Evolutionary conservation across 2,329 filamentous ascomycete genomes (phyloP).

Genomic region (Venturiaceae sp.): DNA sequence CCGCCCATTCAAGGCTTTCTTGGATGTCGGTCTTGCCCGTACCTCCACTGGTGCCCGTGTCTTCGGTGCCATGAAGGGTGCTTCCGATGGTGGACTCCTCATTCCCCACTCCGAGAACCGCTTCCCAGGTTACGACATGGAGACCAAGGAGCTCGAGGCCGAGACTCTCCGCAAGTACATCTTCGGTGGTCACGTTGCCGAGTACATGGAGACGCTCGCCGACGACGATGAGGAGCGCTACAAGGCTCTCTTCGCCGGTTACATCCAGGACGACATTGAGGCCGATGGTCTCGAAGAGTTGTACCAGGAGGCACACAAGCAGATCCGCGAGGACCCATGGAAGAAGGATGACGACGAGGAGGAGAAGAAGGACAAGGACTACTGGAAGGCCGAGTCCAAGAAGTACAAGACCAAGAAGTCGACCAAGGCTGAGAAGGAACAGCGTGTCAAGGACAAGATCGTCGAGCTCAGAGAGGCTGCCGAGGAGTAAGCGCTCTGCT

Average conservation of each 20-base stretch:
- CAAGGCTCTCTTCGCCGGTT: conserved; percentile 96
- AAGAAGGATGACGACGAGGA: conserved; percentile 73
- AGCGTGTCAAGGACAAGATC: conserved; percentile 85
- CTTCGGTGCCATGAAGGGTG: conserved; percentile 99
- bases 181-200: conserved; percentile 93
- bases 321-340: conserved; percentile 95
- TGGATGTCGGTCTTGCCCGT: conserved; percentile 93
- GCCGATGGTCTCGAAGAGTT: conserved; percentile 95
- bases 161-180: conserved; percentile 99
- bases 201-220: conserved; percentile 99
- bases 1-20: conserved; percentile 98
- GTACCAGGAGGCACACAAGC: conserved; percentile 88
- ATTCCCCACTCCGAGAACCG: conserved; percentile 98
- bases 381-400: conserved; percentile 92
- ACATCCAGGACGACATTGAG: conserved; percentile 94
- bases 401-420: conserved; percentile 77
- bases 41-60: conserved; percentile 98
- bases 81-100: conserved; percentile 93
- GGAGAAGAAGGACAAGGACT: conserved; percentile 91
- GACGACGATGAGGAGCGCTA: conserved; percentile 99
- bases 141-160: conserved; percentile 94
- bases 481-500: not conserved
- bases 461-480: conserved; percentile 54
- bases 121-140: conserved; percentile 97
- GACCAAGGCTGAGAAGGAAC: conserved; percentile 71